Conservation (phyloP, 1,139 yeast genomes). For the Arxiozyma slooffiae region DNA sequence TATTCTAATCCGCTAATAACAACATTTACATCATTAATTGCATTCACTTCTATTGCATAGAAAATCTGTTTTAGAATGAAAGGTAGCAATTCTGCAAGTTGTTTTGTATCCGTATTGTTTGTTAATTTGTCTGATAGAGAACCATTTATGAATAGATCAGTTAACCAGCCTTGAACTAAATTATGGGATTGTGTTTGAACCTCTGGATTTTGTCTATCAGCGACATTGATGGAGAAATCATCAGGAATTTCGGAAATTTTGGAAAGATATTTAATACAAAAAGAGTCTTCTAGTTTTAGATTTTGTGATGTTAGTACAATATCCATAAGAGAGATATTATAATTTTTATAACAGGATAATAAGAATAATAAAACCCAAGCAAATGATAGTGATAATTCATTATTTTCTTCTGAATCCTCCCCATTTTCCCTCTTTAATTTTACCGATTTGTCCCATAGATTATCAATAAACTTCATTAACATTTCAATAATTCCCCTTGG, state of each 20-base stretch:
- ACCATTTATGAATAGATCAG: conserved; percentile 72
- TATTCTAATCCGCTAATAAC: conserved; percentile 52
- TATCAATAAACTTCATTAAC: conserved; percentile 22
- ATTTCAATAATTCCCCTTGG: conserved; percentile 17
- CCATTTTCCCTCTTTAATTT: conserved; percentile 11
- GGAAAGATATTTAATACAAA: conserved; percentile 20
- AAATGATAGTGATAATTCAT: conserved; percentile 20
- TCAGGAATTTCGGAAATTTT: conserved; percentile 23
- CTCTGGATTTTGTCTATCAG: conserved; percentile 11
- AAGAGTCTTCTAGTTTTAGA: conserved; percentile 14
- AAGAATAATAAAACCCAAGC: conserved; percentile 22
- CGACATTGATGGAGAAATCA: conserved; percentile 13
- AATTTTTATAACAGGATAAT: conserved; percentile 16
- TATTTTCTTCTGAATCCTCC: conserved; percentile 22
- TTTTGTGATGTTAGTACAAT: conserved; percentile 11
- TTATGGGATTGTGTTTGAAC: conserved; percentile 26
- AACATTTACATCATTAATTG: conserved; percentile 34
- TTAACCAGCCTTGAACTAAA: conserved; percentile 65
- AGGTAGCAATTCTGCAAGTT: conserved; percentile 61
- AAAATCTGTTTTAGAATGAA: conserved; percentile 65
- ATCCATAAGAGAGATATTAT: conserved; percentile 18
- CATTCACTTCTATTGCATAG: conserved; percentile 47
- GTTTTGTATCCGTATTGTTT: conserved; percentile 57
- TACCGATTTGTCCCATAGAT: conserved; percentile 15
- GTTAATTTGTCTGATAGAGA: conserved; percentile 76